Conservation (phyloP, 495 filamentous ascomycete species). For the Trichoderma reesei region DNA sequence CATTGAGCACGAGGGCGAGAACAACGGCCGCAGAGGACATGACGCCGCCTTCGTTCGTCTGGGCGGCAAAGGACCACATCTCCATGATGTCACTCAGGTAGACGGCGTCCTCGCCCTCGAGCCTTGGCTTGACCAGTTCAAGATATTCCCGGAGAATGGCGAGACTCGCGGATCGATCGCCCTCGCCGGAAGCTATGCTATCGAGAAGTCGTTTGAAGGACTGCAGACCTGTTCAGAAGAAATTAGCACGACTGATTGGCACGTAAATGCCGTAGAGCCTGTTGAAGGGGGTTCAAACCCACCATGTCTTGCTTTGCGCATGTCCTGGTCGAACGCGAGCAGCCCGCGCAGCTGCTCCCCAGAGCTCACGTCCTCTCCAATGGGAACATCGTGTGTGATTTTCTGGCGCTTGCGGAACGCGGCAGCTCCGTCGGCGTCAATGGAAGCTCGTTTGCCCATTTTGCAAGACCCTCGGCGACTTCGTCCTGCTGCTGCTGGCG, state of each 20-base stretch:
- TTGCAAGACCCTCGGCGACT: background rate
- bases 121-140: slow-evolving; percentile 50
- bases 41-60: slow-evolving; percentile 62
- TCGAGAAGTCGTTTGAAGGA: slow-evolving; percentile 70
- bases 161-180: slow-evolving; percentile 37
- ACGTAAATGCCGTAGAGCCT: no score
- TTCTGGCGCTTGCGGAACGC: slow-evolving; percentile 23
- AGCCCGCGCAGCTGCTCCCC: slow-evolving; percentile 50
- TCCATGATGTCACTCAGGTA: slow-evolving; percentile 68
- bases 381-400: slow-evolving; percentile 37
- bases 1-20: slow-evolving; percentile 64
- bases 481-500: background rate
- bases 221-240: slow-evolving; percentile 45
- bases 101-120: slow-evolving; percentile 39
- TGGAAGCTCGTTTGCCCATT: background rate
- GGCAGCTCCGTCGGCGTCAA: slow-evolving; percentile 11
- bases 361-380: slow-evolving; percentile 46
- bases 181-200: slow-evolving; percentile 46
- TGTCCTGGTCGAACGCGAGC: slow-evolving; percentile 59
- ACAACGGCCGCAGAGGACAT: slow-evolving; percentile 65
- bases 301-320: slow-evolving; percentile 54
- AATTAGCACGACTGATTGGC: background rate
- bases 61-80: slow-evolving; percentile 65
- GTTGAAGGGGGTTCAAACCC: slow-evolving; percentile 16
- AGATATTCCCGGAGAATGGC: slow-evolving; percentile 65